phyloP scores from a whole-genome alignment of 176 grass and related monocot genomes.

The Ensete ventricosum region DNA sequence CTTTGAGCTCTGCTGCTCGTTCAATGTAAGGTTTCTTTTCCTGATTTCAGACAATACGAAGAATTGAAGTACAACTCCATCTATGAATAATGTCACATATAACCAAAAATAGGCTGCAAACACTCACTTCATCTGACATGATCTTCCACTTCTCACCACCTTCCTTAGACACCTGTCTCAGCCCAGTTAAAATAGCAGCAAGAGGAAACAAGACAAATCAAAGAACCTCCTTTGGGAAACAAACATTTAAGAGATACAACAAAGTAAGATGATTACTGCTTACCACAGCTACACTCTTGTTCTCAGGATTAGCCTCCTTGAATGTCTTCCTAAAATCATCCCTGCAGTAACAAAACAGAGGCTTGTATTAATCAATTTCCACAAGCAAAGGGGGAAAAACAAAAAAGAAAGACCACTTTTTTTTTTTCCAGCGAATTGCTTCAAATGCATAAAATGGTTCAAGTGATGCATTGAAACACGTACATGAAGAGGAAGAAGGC shows the following conservation, averaged over 20 bases:
- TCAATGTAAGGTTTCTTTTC: slow-evolving; percentile 78
- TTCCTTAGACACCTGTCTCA: slow-evolving; percentile 53
- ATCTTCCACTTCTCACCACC: slow-evolving; percentile 77
- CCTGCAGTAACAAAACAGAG: slow-evolving; percentile 26
- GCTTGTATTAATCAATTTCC: no score
- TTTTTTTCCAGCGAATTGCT: no score
- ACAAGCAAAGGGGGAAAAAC: no score
- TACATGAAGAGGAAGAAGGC: slow-evolving; percentile 96
- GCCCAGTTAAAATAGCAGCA: not conserved
- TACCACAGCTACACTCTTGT: slow-evolving; percentile 41
- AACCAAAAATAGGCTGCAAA: not conserved
- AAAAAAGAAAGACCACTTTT: no score
- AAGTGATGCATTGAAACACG: not conserved
- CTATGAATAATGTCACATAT: not conserved
- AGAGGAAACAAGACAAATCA: not conserved
- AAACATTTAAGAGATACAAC: not conserved
- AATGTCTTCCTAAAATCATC: slow-evolving; percentile 67
- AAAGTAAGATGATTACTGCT: not conserved
- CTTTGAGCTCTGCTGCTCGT: slow-evolving; percentile 57
- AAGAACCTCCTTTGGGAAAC: not conserved
- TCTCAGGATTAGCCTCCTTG: slow-evolving; percentile 60
- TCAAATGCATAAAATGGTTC: not conserved
- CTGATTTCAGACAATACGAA: slow-evolving; percentile 13
- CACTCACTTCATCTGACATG: slow-evolving; percentile 59
- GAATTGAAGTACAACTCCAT: not conserved